phyloP scores from a whole-genome alignment of 164 flowering plant species.

The Kalanchoe fedtschenkoi region DNA sequence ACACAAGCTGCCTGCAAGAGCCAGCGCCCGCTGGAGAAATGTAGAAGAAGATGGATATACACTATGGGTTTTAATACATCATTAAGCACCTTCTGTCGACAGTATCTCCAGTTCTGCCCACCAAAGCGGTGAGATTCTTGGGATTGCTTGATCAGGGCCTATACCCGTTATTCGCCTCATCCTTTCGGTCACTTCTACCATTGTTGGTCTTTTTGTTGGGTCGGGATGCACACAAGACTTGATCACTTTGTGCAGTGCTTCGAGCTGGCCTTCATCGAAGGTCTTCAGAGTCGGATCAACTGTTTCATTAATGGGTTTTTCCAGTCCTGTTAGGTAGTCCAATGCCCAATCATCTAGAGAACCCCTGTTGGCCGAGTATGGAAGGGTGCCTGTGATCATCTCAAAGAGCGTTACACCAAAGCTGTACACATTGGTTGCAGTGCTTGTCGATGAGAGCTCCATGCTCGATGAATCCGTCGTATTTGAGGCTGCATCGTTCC shows the following conservation, averaged over 20 bases:
- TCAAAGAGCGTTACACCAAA: conserved; percentile 8
- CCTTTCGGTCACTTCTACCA: conserved; percentile 43
- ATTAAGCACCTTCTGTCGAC: conserved; percentile 61
- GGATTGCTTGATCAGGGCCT: conserved; percentile 64
- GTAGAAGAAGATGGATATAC: too few species aligned
- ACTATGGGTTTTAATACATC: not conserved
- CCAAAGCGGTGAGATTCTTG: conserved; percentile 90
- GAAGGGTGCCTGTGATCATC: conserved; percentile 8
- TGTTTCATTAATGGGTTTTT: conserved; percentile 28
- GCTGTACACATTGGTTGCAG: conserved; percentile 8
- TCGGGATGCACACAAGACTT: conserved; percentile 50
- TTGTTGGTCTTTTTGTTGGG: conserved; percentile 52
- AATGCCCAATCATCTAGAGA: not conserved
- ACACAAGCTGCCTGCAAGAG: too few species aligned
- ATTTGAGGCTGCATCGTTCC: conserved; percentile 5
- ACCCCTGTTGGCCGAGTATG: conserved; percentile 5
- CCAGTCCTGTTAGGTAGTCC: conserved; percentile 4
- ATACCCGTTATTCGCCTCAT: conserved; percentile 50
- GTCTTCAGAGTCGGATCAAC: conserved; percentile 61
- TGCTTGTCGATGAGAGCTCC: not conserved
- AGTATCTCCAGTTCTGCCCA: conserved; percentile 93
- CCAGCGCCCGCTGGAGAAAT: too few species aligned
- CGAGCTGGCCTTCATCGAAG: conserved; percentile 66
- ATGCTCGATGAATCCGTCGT: conserved; percentile 1
- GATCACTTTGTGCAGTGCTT: conserved; percentile 55